Percentiles rank a stretch among this genome's conserved stretches.
phyloP scores from a whole-genome alignment of 306 rosid genomes.

The Quercus parvula region DNA sequence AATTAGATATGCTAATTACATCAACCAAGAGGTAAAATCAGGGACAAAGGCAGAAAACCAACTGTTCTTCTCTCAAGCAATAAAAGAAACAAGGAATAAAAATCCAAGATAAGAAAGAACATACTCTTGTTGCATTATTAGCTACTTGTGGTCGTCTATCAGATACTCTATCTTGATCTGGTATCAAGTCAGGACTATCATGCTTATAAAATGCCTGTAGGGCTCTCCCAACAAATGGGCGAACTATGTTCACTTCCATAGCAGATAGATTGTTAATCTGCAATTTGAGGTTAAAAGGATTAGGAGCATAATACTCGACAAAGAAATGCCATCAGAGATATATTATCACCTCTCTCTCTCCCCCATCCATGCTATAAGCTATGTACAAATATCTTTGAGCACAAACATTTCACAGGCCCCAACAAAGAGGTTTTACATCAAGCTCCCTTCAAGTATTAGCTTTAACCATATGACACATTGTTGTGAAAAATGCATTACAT shows the following conservation, averaged over 20 bases:
- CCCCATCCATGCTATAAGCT: not conserved
- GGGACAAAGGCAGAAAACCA: not conserved
- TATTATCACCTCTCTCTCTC: not conserved
- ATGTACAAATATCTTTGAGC: not conserved
- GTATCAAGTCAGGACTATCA: slow-evolving; percentile 81
- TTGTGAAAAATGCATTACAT: not conserved
- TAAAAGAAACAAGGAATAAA: not conserved
- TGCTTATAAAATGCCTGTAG: slow-evolving; percentile 87
- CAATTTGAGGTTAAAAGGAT: slow-evolving; percentile 12
- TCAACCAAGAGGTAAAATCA: not conserved
- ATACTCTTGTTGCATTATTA: slow-evolving; percentile 70
- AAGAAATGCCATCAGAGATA: slow-evolving; percentile 4
- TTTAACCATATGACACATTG: not conserved
- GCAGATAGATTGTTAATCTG: slow-evolving; percentile 91
- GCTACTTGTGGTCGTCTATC: slow-evolving; percentile 60
- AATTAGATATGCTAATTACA: not conserved
- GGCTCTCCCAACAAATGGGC: slow-evolving; percentile 91
- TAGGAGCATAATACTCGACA: slow-evolving; percentile 12
- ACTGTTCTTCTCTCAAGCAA: not conserved
- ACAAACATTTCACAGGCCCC: not conserved
- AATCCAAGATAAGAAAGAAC: slow-evolving; percentile 22
- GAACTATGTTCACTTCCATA: slow-evolving; percentile 96
- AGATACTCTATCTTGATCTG: slow-evolving; percentile 73
- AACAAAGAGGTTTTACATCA: not conserved
- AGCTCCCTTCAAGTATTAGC: not conserved